Evolutionary conservation across 1,139 yeast genomes (phyloP).

Genomic region (Arxiozyma slooffiae): DNA sequence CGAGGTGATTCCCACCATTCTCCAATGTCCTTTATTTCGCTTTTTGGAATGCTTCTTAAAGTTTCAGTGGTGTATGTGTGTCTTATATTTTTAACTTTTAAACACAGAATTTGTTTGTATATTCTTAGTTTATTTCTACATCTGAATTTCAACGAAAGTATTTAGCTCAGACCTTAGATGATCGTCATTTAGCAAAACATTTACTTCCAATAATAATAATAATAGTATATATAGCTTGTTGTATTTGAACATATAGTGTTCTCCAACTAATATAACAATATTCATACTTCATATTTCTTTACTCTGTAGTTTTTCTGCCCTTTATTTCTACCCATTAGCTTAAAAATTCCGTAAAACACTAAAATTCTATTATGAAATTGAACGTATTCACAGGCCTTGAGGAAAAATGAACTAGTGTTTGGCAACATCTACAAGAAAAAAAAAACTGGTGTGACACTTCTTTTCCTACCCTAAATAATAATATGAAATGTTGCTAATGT

Average conservation of each 20-base stretch:
- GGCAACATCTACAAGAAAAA: neutral
- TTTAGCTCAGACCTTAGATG: too few species aligned
- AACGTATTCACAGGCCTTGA: neutral
- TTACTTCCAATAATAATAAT: neutral
- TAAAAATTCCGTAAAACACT: neutral
- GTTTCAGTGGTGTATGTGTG: neutral
- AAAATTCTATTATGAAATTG: too few species aligned
- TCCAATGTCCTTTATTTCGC: constrained; percentile 32
- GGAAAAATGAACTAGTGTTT: too few species aligned
- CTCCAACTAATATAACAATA: neutral
- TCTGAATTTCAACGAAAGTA: too few species aligned
- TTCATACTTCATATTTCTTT: too few species aligned
- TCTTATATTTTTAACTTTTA: neutral
- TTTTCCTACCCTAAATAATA: neutral
- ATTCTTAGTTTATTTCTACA: neutral
- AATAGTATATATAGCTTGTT: too few species aligned
- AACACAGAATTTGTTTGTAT: neutral
- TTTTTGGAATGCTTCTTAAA: constrained; percentile 7
- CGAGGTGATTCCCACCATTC: constrained; percentile 47
- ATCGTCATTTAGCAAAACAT: neutral
- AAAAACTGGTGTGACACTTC: neutral
- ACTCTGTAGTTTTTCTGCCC: neutral
- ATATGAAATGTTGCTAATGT: neutral
- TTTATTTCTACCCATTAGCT: neutral
- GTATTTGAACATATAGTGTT: neutral